Conservation (phyloP, 2,329 filamentous ascomycete genomes). For the Penicillium sp. region DNA sequence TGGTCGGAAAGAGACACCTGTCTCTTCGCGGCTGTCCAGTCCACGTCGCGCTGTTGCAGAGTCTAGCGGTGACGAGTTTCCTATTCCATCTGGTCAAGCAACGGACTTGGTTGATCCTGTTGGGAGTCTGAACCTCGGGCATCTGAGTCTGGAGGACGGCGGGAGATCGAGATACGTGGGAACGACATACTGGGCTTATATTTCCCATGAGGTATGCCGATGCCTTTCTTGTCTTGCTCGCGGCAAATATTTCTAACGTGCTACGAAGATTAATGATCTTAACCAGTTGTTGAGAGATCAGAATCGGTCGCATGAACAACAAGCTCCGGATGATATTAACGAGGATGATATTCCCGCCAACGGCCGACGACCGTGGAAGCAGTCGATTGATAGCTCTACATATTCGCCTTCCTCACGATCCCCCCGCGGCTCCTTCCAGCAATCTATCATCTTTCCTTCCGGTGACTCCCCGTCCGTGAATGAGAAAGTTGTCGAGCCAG, state of each 20-base stretch:
- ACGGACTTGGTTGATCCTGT: slow-evolving; percentile 42
- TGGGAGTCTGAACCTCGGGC: slow-evolving; percentile 39
- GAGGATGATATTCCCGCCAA: slow-evolving; percentile 24
- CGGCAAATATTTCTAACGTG: not conserved
- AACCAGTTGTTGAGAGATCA: slow-evolving; percentile 44
- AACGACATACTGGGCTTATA: slow-evolving; percentile 46
- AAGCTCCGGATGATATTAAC: slow-evolving; percentile 16
- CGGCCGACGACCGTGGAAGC: slow-evolving; percentile 20
- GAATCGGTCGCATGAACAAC: slow-evolving; percentile 34
- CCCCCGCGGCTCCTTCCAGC: slow-evolving; percentile 31
- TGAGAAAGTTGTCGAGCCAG: slow-evolving; percentile 33
- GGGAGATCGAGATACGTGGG: slow-evolving; percentile 44
- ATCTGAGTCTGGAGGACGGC: slow-evolving; percentile 43
- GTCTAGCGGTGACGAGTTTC: slow-evolving; percentile 40
- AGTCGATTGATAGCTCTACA: slow-evolving; percentile 15
- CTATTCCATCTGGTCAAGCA: slow-evolving; percentile 40
- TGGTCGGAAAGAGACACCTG: slow-evolving; percentile 11
- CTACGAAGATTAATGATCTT: slow-evolving; percentile 40
- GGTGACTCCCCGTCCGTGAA: slow-evolving; percentile 34
- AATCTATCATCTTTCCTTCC: slow-evolving; percentile 36
- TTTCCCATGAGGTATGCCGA: slow-evolving; percentile 39
- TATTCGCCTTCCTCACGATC: slow-evolving; percentile 14
- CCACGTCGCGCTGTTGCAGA: slow-evolving; percentile 32
- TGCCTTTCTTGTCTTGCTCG: not conserved
- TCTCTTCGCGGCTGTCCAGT: slow-evolving; percentile 27